phyloP scores from a whole-genome alignment of 1,139 yeast genomes.

The Candida dubliniensis region DNA sequence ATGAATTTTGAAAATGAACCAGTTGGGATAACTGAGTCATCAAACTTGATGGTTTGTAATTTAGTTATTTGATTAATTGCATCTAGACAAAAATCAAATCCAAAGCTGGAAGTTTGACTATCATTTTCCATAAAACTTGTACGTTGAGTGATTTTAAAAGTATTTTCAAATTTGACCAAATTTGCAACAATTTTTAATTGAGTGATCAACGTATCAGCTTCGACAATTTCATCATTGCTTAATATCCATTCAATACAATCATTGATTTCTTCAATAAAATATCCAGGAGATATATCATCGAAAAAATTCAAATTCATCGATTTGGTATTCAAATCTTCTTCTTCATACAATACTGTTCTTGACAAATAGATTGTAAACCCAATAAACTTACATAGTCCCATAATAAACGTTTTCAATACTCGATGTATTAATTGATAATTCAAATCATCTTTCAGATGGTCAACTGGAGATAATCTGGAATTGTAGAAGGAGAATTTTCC shows the following conservation, averaged over 20 bases:
- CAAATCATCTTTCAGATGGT: conserved; percentile 8
- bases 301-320: conserved; percentile 52
- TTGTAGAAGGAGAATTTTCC: conserved; percentile 23
- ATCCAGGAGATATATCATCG: conserved; percentile 23
- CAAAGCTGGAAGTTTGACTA: neutral
- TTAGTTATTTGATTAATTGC: conserved; percentile 17
- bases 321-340: conserved; percentile 71
- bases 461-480: conserved; percentile 11
- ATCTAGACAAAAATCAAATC: conserved; percentile 18
- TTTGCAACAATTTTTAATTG: conserved; percentile 30
- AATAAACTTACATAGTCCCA: conserved; percentile 55
- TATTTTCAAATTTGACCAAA: conserved; percentile 29
- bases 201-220: conserved; percentile 18
- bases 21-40: conserved; percentile 21
- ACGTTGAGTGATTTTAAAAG: conserved; percentile 1
- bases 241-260: conserved; percentile 23
- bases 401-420: conserved; percentile 46
- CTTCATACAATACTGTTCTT: conserved; percentile 67
- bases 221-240: conserved; percentile 7
- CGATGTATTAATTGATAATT: conserved; percentile 40
- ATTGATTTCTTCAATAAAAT: conserved; percentile 24
- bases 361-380: conserved; percentile 51
- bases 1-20: conserved; percentile 49
- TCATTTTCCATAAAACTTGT: conserved; percentile 8
- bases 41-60: conserved; percentile 6